Evolutionary conservation across 768 basidiomycete genomes (phyloP).

Genomic region (Russula lepida): DNA sequence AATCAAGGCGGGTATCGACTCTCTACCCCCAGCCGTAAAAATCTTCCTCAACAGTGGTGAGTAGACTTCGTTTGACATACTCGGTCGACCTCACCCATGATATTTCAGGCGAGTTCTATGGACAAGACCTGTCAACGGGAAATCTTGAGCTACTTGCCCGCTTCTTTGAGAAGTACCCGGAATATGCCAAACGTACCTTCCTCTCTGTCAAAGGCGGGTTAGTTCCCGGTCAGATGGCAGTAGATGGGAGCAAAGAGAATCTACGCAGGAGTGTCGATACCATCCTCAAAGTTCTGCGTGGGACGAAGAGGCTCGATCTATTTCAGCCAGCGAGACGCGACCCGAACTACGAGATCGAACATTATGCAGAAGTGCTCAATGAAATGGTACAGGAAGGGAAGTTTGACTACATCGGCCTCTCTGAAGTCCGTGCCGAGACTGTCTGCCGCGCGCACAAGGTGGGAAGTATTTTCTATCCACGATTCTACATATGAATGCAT

Average conservation of each 20-base stretch:
- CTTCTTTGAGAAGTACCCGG: slow-evolving; percentile 41
- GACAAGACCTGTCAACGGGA: slow-evolving; percentile 30
- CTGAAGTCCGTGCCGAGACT: slow-evolving; percentile 45
- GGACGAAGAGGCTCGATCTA: slow-evolving; percentile 51
- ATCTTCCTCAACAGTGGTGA: slow-evolving; percentile 44
- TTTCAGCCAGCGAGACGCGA: slow-evolving; percentile 49
- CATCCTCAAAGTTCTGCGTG: slow-evolving; percentile 38
- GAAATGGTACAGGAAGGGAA: slow-evolving; percentile 45
- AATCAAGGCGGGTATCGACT: slow-evolving; percentile 45
- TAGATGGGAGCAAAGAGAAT: slow-evolving; percentile 34
- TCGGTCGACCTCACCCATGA: not conserved
- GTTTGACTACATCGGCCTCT: slow-evolving; percentile 51
- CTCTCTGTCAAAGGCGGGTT: slow-evolving; percentile 40
- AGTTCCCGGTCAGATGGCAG: not conserved
- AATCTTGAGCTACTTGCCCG: slow-evolving; percentile 42
- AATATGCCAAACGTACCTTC: slow-evolving; percentile 38
- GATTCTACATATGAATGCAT: not conserved
- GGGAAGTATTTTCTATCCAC: not conserved
- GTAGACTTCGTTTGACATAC: slow-evolving; percentile 14
- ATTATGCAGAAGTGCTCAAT: slow-evolving; percentile 34
- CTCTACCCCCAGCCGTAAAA: slow-evolving; percentile 38
- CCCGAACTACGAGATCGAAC: slow-evolving; percentile 37
- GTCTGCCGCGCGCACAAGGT: slow-evolving; percentile 31
- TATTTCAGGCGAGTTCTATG: slow-evolving; percentile 49
- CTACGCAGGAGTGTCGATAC: slow-evolving; percentile 39